A percentile compares a stretch with the other conserved stretches of the same genome.
These are phyloP conservation scores for Pythium oligandrum DNA, from an alignment of 352 stramenopile species.

Conservation along the genomic window DNA sequence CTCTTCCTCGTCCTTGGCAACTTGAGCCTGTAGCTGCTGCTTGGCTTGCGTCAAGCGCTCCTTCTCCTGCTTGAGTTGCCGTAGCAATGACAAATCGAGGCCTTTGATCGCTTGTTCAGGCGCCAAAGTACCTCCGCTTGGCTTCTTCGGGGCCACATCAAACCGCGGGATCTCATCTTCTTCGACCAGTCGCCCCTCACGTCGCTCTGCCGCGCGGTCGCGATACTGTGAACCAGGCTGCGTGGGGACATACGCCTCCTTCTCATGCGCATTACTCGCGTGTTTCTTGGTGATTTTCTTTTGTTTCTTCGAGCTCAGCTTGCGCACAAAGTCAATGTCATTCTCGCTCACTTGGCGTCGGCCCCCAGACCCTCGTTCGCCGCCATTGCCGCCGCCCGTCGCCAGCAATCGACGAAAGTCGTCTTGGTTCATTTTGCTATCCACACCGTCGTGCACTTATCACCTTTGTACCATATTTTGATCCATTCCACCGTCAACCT, in stretches of 20 bases:
- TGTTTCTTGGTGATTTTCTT: slow-evolving; percentile 42
- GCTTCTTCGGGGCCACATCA: slow-evolving; percentile 78
- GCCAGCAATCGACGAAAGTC: slow-evolving; percentile 67
- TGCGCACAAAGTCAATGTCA: slow-evolving; percentile 42
- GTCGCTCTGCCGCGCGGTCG: slow-evolving; percentile 64
- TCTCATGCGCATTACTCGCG: slow-evolving; percentile 9
- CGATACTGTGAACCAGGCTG: slow-evolving; percentile 29
- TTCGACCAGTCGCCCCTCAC: slow-evolving; percentile 36
- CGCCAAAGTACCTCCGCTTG: slow-evolving; percentile 73
- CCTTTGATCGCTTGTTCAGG: slow-evolving; percentile 88
- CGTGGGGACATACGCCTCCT: slow-evolving; percentile 1
- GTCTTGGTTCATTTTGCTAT: slow-evolving; percentile 65
- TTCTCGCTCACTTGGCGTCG: slow-evolving; percentile 52
- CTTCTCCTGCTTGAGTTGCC: slow-evolving; percentile 82
- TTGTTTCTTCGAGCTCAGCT: slow-evolving; percentile 53
- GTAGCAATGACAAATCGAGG: slow-evolving; percentile 83
- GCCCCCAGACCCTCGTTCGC: slow-evolving; percentile 24
- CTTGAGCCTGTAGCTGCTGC: slow-evolving; percentile 7
- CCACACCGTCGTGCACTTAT: no score
- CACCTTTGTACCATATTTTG: no score
- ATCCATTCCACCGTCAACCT: no score
- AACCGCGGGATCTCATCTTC: slow-evolving; percentile 46
- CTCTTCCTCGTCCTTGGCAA: slow-evolving; percentile 28
- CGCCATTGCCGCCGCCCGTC: slow-evolving; percentile 14
- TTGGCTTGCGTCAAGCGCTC: slow-evolving; percentile 38